These are phyloP conservation scores for Fraxinus paxiana DNA, from an alignment of 305 asterid species.

Conservation along the genomic window DNA sequence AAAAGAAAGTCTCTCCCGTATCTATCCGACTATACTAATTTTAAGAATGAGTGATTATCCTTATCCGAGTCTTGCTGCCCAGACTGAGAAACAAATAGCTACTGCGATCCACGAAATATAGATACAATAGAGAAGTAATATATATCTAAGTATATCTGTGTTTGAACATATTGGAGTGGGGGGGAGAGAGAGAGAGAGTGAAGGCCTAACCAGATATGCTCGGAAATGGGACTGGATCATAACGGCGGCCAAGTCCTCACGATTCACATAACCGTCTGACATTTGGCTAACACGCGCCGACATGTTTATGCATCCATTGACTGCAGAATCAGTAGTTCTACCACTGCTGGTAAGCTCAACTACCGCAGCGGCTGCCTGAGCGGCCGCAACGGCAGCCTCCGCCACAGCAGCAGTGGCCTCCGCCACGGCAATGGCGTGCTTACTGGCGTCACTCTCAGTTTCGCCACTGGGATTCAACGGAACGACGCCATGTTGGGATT, in stretches of 20 bases:
- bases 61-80: not conserved
- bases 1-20: not conserved
- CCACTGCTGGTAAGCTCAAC: slow-evolving; percentile 65
- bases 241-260: slow-evolving; percentile 65
- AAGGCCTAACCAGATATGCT: slow-evolving; percentile 64
- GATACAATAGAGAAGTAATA: not conserved
- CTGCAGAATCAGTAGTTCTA: slow-evolving; percentile 25
- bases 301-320: not conserved
- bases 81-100: not conserved
- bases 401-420: slow-evolving; percentile 70
- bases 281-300: not conserved
- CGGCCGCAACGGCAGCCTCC: slow-evolving; percentile 78
- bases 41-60: not conserved
- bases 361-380: slow-evolving; percentile 72
- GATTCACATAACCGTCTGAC: slow-evolving; percentile 23
- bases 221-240: slow-evolving; percentile 80
- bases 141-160: not conserved
- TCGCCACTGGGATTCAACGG: not conserved
- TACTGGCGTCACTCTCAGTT: slow-evolving; percentile 34
- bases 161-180: not conserved
- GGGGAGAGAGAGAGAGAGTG: not conserved
- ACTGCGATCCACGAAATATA: not conserved
- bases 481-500: slow-evolving; percentile 9
- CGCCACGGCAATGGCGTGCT: slow-evolving; percentile 67
- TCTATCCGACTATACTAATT: not conserved